Conservation (phyloP, 2,329 filamentous ascomycete species). For the Penicillium sp. region DNA sequence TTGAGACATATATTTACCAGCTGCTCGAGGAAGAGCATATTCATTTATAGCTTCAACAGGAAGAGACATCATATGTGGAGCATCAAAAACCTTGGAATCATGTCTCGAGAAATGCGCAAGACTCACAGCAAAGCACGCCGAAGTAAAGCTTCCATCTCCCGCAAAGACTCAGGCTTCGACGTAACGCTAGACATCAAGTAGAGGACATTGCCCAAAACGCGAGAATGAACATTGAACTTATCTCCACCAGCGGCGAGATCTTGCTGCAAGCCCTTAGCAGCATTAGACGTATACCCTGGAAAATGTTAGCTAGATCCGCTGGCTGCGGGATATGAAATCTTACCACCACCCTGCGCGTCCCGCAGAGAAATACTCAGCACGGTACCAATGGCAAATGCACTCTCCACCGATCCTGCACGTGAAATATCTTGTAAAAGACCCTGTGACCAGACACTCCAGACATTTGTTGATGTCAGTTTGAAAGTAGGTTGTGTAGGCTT, state of each 20-base stretch:
- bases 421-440: slow-evolving; percentile 57
- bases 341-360: slow-evolving; percentile 46
- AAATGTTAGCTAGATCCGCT: background rate
- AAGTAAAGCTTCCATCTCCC: slow-evolving; percentile 39
- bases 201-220: slow-evolving; percentile 56
- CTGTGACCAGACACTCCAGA: slow-evolving; percentile 68
- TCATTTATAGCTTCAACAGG: too few species aligned
- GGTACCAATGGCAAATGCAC: slow-evolving; percentile 67
- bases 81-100: too few species aligned
- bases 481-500: background rate
- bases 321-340: slow-evolving; percentile 13
- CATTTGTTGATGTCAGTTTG: slow-evolving; percentile 7
- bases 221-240: slow-evolving; percentile 49
- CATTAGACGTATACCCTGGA: slow-evolving; percentile 53
- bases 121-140: slow-evolving; percentile 30
- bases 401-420: slow-evolving; percentile 50
- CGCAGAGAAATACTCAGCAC: slow-evolving; percentile 62
- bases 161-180: slow-evolving; percentile 41
- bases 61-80: too few species aligned
- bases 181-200: slow-evolving; percentile 57
- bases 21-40: too few species aligned
- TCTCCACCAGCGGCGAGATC: slow-evolving; percentile 40
- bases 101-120: too few species aligned
- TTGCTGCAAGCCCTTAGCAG: slow-evolving; percentile 49
- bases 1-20: too few species aligned